These are phyloP conservation scores for Brachypodium distachyon DNA, from an alignment of 202 grass and related monocot species.

Conservation along the genomic window DNA sequence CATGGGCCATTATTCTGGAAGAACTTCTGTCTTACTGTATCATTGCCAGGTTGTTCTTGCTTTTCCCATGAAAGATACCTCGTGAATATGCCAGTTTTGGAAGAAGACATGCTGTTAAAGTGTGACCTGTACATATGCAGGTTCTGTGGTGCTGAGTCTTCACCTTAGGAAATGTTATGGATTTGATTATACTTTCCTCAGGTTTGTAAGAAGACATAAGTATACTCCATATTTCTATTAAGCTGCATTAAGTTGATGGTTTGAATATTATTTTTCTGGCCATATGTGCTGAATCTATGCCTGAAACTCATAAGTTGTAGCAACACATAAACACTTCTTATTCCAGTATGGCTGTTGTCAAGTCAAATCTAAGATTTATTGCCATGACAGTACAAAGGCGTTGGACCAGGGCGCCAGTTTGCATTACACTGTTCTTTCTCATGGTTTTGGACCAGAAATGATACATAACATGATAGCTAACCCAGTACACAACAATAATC, in stretches of 20 bases:
- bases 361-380: background rate
- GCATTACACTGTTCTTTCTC: background rate
- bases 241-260: background rate
- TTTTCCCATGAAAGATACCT: background rate
- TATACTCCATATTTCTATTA: background rate
- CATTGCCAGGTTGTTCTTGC: background rate
- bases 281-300: background rate
- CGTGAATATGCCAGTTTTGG: background rate
- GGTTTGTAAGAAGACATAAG: background rate
- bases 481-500: background rate
- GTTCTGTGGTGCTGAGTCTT: conserved; percentile 4
- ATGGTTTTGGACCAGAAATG: background rate
- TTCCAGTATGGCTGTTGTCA: background rate
- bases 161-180: background rate
- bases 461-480: background rate
- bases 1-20: conserved; percentile 9
- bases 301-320: background rate
- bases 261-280: too few species aligned
- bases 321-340: background rate
- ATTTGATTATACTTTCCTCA: background rate
- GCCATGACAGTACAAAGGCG: background rate
- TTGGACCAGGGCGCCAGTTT: background rate
- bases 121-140: background rate
- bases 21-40: background rate
- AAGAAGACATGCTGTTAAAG: background rate